These are phyloP conservation scores for Hondaea fermentalgiana DNA, from an alignment of 108 stramenopile species.

Conservation along the genomic window DNA sequence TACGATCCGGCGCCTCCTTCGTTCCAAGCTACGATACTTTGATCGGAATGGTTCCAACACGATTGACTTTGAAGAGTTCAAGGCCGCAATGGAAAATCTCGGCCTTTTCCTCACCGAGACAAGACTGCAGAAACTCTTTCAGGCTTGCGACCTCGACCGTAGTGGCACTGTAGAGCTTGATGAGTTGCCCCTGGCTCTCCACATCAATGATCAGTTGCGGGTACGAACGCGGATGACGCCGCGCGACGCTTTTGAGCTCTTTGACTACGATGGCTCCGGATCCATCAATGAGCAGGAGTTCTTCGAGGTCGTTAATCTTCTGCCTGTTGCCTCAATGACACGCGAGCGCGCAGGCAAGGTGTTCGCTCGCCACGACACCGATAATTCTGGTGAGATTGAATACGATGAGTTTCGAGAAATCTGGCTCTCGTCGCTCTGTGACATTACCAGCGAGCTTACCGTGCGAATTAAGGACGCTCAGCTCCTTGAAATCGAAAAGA, in stretches of 20 bases:
- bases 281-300: slow-evolving; percentile 61
- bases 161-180: neutral
- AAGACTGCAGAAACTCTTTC: neutral
- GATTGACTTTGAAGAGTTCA: slow-evolving; percentile 57
- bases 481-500: neutral
- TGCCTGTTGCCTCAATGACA: slow-evolving; percentile 34
- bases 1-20: neutral
- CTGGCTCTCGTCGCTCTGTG: slow-evolving; percentile 33
- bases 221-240: slow-evolving; percentile 44
- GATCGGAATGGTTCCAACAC: slow-evolving; percentile 48
- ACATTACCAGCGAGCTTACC: slow-evolving; percentile 47
- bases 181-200: neutral
- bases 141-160: neutral
- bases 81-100: slow-evolving; percentile 34
- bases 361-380: slow-evolving; percentile 46
- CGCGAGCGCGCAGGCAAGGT: slow-evolving; percentile 39
- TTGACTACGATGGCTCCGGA: slow-evolving; percentile 56
- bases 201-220: slow-evolving; percentile 31
- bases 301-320: slow-evolving; percentile 48
- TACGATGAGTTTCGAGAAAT: slow-evolving; percentile 59
- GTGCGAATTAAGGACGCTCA: slow-evolving; percentile 24
- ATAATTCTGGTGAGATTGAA: slow-evolving; percentile 45
- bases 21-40: slow-evolving; percentile 39
- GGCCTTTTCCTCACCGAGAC: neutral
- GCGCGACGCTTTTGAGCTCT: slow-evolving; percentile 58